Conservation (phyloP, 495 filamentous ascomycete genomes). For the Penicillium soppii region DNA sequence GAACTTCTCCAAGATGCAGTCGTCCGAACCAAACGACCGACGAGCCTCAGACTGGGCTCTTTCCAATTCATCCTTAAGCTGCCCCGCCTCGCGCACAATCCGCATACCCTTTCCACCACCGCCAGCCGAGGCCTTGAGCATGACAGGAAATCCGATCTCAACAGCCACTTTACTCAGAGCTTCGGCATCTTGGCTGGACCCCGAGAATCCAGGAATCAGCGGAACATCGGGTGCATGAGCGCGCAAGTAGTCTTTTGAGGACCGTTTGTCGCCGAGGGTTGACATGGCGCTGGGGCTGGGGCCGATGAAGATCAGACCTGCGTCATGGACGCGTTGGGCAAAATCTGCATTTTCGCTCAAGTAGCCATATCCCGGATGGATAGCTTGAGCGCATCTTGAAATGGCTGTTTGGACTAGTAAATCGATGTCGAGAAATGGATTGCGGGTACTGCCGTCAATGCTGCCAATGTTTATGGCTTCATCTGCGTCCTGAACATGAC, state of each 20-base stretch:
- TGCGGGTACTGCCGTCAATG: constrained; percentile 13
- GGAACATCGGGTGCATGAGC: constrained; percentile 66
- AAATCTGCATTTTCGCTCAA: constrained; percentile 54
- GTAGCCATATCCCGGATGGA: constrained; percentile 60
- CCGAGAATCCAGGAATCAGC: constrained; percentile 85
- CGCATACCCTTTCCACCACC: constrained; percentile 93
- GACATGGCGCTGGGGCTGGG: constrained; percentile 46
- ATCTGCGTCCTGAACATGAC: constrained; percentile 22
- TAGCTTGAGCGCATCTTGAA: constrained; percentile 63
- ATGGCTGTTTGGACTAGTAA: constrained; percentile 75
- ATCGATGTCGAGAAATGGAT: constrained; percentile 76
- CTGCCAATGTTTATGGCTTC: constrained; percentile 23
- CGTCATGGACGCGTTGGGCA: constrained; percentile 40
- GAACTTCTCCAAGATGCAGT: constrained; percentile 86
- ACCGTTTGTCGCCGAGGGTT: constrained; percentile 50
- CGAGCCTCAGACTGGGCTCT: constrained; percentile 76
- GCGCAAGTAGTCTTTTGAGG: constrained; percentile 32
- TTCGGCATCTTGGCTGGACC: constrained; percentile 63
- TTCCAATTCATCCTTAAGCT: constrained; percentile 68
- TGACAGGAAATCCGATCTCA: constrained; percentile 77
- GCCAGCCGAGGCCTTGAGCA: constrained; percentile 89
- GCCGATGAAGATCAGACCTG: constrained; percentile 48
- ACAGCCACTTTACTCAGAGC: constrained; percentile 61
- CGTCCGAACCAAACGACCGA: constrained; percentile 79
- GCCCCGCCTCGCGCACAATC: constrained; percentile 61